Conservation (phyloP, 169 alveolate genomes). For the Plasmodium relictum region DNA sequence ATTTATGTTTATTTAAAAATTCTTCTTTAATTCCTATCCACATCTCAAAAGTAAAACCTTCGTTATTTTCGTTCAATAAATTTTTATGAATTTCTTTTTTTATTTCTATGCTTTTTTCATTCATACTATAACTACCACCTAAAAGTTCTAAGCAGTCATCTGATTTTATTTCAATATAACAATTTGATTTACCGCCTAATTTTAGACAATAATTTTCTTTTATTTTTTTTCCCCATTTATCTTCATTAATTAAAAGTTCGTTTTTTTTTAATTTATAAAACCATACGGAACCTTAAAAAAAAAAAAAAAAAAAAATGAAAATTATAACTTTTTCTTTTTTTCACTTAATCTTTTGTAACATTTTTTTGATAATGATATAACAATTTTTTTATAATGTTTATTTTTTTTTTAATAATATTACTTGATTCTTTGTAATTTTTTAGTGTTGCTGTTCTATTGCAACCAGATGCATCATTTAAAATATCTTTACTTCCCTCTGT, state of each 20-base stretch:
- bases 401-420: constrained; percentile 5
- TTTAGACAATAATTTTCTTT: constrained; percentile 36
- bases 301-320: not conserved
- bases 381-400: too few species aligned
- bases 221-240: constrained; percentile 1
- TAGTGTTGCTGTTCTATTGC: constrained; percentile 31
- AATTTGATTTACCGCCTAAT: constrained; percentile 36
- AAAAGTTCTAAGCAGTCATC: constrained; percentile 53
- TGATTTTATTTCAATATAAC: constrained; percentile 26
- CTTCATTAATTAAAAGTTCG: constrained; percentile 14
- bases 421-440: constrained; percentile 7
- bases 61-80: constrained; percentile 29
- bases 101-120: constrained; percentile 41
- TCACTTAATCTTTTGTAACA: not conserved
- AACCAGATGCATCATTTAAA: constrained; percentile 47
- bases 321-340: too few species aligned
- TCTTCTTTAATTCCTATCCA: constrained; percentile 61
- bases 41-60: constrained; percentile 74
- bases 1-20: not conserved
- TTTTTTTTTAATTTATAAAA: constrained; percentile 9
- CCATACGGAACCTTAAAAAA: constrained; percentile 44
- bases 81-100: constrained; percentile 45
- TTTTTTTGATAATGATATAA: too few species aligned
- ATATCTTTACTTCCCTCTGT: constrained; percentile 33
- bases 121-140: constrained; percentile 70